phyloP scores from a whole-genome alignment of 1,139 yeast genomes.

The Eremothecium sinecaudum region DNA sequence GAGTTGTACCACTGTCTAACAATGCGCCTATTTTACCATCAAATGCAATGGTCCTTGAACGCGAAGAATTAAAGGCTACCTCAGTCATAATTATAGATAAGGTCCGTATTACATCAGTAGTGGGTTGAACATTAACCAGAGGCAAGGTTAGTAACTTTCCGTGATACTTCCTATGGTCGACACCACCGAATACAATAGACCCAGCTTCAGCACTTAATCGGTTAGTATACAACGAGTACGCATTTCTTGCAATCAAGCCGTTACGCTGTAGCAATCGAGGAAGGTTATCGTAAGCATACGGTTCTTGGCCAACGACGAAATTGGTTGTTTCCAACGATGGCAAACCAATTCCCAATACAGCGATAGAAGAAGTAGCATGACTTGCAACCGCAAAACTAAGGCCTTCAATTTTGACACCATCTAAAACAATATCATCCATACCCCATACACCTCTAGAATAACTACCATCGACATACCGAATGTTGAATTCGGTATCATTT shows the following conservation, averaged over 20 bases:
- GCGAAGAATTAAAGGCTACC: too few species aligned
- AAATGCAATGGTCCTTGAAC: too few species aligned
- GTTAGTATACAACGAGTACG: slow-evolving; percentile 48
- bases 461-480: slow-evolving; percentile 45
- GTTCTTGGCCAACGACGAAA: slow-evolving; percentile 36
- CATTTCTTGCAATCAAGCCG: slow-evolving; percentile 44
- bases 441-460: slow-evolving; percentile 52
- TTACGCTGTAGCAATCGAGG: slow-evolving; percentile 47
- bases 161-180: slow-evolving; percentile 43
- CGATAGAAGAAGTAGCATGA: slow-evolving; percentile 39
- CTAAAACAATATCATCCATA: slow-evolving; percentile 36
- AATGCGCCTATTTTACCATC: too few species aligned
- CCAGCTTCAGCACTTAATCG: slow-evolving; percentile 35
- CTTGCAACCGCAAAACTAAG: slow-evolving; percentile 50
- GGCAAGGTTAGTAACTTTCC: slow-evolving; percentile 42
- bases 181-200: slow-evolving; percentile 47
- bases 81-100: too few species aligned
- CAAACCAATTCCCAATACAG: slow-evolving; percentile 53
- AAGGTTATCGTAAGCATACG: slow-evolving; percentile 41
- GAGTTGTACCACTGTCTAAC: slow-evolving; percentile 45
- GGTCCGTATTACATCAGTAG: too few species aligned
- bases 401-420: too few species aligned
- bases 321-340: slow-evolving; percentile 39
- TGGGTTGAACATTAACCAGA: slow-evolving; percentile 36
- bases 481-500: slow-evolving; percentile 38